Evolutionary conservation across 768 basidiomycete species (phyloP), one percentile per base, ranked within the genome.

Genomic region (Hericium coralloides): DNA sequence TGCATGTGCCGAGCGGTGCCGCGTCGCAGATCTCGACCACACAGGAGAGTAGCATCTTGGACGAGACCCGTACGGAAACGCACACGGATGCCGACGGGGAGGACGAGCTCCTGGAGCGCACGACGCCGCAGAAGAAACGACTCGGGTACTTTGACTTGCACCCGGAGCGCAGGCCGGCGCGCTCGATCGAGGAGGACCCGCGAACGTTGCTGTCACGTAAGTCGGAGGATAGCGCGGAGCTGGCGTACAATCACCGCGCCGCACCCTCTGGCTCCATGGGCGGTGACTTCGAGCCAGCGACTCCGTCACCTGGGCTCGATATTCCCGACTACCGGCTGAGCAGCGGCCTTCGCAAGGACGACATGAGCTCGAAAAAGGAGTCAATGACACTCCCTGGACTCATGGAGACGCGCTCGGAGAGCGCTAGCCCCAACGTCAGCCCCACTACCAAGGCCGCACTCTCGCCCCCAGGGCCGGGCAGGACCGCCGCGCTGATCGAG

Each of bases 131-230:
- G 22, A 64, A 8, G 66, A 66, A 38, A 48, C 77, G 85, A 17
- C 53, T 82, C 25, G 84, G 86, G 0, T 91, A 91, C 67, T 91
- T 91, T 66, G 88, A 89, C 66, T 63, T 89, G 14, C 88, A 91
- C 66, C 88, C 88, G 12, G 88, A 90, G 48, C 76, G 88, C 48
- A 73, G 83, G 39, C 78, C 77, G 20, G 66, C 64, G 51, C 64
- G 58, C 58, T 61, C 60, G 58, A 68, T 65, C 59, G 64, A 65
- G 50, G 64, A 65, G 53, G 53, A 60, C 54, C 68, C 62, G 10
- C 53, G 53, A 4, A 48, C 51, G 18, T 51, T 43, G 41, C 18
- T 49, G 5, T 39, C 47, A 12, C 59, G 56, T 9, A n/a, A 51
- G 26, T 60, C 62, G 10, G 22, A 36, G n/a, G 57, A 58, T 22